A percentile compares a stretch with the other conserved stretches of the same genome.
These are phyloP conservation scores for Xylaria castorea DNA, from an alignment of 495 filamentous ascomycete species.

Conservation along the genomic window DNA sequence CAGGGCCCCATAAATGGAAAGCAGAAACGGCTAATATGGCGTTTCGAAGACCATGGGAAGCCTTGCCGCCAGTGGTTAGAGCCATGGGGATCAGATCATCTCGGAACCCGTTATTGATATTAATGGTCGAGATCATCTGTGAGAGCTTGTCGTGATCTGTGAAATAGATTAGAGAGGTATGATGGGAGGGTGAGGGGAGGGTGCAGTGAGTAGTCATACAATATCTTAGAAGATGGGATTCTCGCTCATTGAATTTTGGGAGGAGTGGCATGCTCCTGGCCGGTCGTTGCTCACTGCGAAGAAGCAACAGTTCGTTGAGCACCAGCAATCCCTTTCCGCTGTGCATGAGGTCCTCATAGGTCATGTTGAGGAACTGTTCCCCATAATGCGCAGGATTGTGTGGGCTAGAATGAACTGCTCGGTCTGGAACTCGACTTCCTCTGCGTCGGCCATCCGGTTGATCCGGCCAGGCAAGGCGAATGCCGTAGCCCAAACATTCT, in stretches of 20 bases:
- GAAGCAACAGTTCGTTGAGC: constrained; percentile 34
- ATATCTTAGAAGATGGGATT: constrained; percentile 41
- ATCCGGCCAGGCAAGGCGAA: constrained; percentile 47
- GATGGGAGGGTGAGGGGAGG: too few relatives aligned
- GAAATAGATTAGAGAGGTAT: constrained; percentile 21
- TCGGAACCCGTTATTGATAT: constrained; percentile 45
- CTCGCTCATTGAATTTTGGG: constrained; percentile 36
- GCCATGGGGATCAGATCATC: constrained; percentile 45
- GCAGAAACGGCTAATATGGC: constrained; percentile 46
- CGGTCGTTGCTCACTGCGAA: constrained; percentile 35
- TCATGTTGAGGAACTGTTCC: constrained; percentile 42
- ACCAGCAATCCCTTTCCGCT: constrained; percentile 38
- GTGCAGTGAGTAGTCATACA: constrained; percentile 30
- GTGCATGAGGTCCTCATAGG: constrained; percentile 39
- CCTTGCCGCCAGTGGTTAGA: constrained; percentile 31
- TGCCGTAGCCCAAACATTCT: constrained; percentile 48
- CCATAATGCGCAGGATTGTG: constrained; percentile 39
- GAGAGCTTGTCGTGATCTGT: constrained; percentile 41
- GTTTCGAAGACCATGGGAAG: constrained; percentile 43
- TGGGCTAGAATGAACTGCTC: constrained; percentile 38
- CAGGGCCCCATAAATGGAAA: constrained; percentile 42
- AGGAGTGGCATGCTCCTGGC: constrained; percentile 36
- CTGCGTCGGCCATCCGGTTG: constrained; percentile 45
- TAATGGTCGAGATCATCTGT: constrained; percentile 47
- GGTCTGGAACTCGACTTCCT: constrained; percentile 37